phyloP scores from a whole-genome alignment of 2,329 filamentous ascomycete genomes.

The Cladophialophora bantiana region DNA sequence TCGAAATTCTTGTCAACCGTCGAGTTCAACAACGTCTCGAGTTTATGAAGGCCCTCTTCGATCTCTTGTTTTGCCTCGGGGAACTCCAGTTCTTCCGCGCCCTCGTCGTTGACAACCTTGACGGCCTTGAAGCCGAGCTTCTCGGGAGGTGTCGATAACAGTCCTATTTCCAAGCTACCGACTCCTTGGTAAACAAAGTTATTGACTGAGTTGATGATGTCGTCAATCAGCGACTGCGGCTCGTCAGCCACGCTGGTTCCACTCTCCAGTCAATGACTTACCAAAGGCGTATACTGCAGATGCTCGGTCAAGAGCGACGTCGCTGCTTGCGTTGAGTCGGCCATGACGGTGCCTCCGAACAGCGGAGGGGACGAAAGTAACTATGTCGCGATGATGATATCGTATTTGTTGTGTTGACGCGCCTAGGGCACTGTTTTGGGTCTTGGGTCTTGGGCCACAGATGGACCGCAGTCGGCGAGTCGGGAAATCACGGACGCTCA shows the following conservation, averaged over 20 bases:
- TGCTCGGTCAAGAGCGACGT: constrained; percentile 86
- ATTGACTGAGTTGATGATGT: constrained; percentile 97
- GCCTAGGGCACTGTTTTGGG: neutral
- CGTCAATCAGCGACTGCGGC: constrained; percentile 84
- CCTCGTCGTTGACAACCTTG: constrained; percentile 53
- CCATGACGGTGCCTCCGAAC: constrained; percentile 29
- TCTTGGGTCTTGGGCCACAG: constrained; percentile 1
- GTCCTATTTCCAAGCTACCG: constrained; percentile 82
- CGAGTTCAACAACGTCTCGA: constrained; percentile 81
- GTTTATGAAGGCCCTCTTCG: constrained; percentile 83
- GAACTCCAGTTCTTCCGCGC: constrained; percentile 52
- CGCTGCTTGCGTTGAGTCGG: constrained; percentile 44
- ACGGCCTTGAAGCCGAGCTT: constrained; percentile 77
- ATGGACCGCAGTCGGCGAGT: neutral
- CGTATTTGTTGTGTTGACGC: constrained; percentile 14
- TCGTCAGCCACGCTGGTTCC: constrained; percentile 22
- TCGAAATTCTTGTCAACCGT: constrained; percentile 86
- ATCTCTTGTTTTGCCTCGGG: constrained; percentile 72
- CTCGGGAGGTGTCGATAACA: constrained; percentile 75
- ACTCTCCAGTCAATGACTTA: constrained; percentile 56
- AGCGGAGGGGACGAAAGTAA: neutral
- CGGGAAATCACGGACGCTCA: constrained; percentile 5
- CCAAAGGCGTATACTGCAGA: constrained; percentile 90
- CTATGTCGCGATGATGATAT: neutral
- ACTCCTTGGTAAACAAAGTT: constrained; percentile 89